Evolutionary conservation across 805 yeast species (phyloP), one percentile per base, ranked within the genome.

Genomic region (Ogataea pilisensis): DNA sequence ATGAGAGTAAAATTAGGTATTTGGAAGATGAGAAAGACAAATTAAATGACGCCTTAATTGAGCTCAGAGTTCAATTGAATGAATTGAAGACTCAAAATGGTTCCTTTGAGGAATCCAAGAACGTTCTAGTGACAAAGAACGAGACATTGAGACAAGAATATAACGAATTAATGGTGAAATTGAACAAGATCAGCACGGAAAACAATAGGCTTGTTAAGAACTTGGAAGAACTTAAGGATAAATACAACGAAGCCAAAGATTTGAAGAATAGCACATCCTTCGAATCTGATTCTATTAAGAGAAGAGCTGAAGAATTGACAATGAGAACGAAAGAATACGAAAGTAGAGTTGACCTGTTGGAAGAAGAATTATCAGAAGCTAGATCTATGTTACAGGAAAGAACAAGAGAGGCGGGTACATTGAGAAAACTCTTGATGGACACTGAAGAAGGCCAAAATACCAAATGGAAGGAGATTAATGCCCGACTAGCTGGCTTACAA

Each of bases 361-460:
- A 85, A 50, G 95, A 88, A 42, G 96, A 90, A 55, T 64, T 91
- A n/a, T 67, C 74, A 9, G 97, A 90, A 43, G 68, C 85, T 4
- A 74, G 87, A 41, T 73, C 76, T 25, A 69, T 81, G 60, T 62
- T 90, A 2, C 93, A 82, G 54, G 96, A 89, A 54, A 75, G 95
- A 45, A 78, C 85, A 0, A 70, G 90, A 37, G 98, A 91, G 61
- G 72, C 87, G 0, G 69, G 80, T 1, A 79, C 87, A 0, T 76
- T 89, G 62, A 72, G 95, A 50, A 68, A 85, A 43, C 59, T 87
- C 29, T 55, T 90, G 22, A 60, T 76, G 34, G 95, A 87, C 34
- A 72, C 76, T 5, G 91, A 89, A 51, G 80, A 78, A 34, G 72
- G 68, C 29, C 72, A 76, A 31, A 73, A 71, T 26, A 48, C 55